These are phyloP conservation scores for Hibiscus trionum DNA, from an alignment of 345 rosid species.

Conservation along the genomic window DNA sequence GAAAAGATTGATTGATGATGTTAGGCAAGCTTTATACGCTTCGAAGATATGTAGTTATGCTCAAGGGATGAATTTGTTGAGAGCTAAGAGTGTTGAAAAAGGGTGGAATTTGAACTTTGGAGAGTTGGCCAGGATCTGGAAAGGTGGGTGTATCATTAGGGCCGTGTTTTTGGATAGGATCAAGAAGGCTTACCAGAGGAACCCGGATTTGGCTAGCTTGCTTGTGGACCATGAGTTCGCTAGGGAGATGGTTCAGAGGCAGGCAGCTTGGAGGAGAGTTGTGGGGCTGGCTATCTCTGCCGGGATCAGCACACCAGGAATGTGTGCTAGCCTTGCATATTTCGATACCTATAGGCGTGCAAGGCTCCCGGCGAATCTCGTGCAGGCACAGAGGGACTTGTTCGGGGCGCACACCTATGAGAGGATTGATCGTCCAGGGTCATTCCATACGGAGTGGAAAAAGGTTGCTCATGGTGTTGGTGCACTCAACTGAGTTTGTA, in stretches of 20 bases:
- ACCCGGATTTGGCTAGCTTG: conserved; percentile 77
- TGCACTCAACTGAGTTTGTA: conserved; percentile 41
- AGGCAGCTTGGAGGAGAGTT: conserved; percentile 96
- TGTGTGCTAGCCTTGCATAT: conserved; percentile 93
- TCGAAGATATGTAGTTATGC: conserved; percentile 95
- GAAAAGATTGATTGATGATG: conserved; percentile 89
- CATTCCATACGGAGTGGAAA: conserved; percentile 86
- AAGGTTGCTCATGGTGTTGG: conserved; percentile 61
- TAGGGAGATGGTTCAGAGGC: conserved; percentile 94
- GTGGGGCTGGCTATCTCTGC: conserved; percentile 85
- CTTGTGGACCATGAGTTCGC: conserved; percentile 96
- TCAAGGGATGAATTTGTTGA: conserved; percentile 90
- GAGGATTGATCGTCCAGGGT: conserved; percentile 74
- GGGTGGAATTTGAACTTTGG: conserved; percentile 86
- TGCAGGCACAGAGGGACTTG: conserved; percentile 97
- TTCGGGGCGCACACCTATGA: conserved; percentile 97
- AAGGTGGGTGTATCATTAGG: conserved; percentile 93
- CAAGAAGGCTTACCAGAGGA: conserved; percentile 89
- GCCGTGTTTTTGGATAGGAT: conserved; percentile 97
- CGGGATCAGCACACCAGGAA: conserved; percentile 94
- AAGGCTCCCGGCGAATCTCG: conserved; percentile 80
- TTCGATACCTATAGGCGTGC: conserved; percentile 93
- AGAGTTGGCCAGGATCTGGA: conserved; percentile 93
- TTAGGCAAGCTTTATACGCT: conserved; percentile 85
- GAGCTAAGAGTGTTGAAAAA: conserved; percentile 77